A percentile compares a stretch with the other conserved stretches of the same genome.
Evolutionary conservation across 768 basidiomycete genomes (phyloP).

Genomic region (Mycena epipterygia): DNA sequence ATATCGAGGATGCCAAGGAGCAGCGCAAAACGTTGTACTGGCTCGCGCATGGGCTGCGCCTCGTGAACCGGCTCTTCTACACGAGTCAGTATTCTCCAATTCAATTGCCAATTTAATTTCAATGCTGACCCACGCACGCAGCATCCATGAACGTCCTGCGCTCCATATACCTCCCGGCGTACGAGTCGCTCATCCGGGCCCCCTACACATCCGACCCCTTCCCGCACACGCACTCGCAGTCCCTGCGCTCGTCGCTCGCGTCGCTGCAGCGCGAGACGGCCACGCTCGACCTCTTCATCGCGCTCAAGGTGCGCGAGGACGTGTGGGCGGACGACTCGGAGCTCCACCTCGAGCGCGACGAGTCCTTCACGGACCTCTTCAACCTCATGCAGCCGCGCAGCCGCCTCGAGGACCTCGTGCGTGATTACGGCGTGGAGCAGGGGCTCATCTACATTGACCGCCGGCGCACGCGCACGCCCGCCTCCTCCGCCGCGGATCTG

Average conservation of each 20-base stretch:
- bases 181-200: conserved; percentile 71
- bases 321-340: conserved; percentile 80
- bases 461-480: conserved; percentile 24
- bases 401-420: conserved; percentile 80
- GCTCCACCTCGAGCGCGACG: conserved; percentile 80
- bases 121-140: conserved; percentile 37
- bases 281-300: conserved; percentile 84
- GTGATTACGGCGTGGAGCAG: conserved; percentile 54
- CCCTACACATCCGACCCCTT: conserved; percentile 88
- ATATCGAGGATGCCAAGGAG: conserved; percentile 57
- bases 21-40: conserved; percentile 81
- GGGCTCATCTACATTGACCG: conserved; percentile 53
- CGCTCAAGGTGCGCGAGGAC: conserved; percentile 85
- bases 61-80: conserved; percentile 77
- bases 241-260: conserved; percentile 39
- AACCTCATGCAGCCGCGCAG: conserved; percentile 81
- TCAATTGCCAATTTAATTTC: too few species aligned
- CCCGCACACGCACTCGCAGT: conserved; percentile 54
- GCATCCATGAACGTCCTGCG: conserved; percentile 89
- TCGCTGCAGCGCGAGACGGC: conserved; percentile 79
- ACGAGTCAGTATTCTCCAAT: conserved; percentile 58
- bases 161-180: conserved; percentile 78
- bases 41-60: conserved; percentile 72
- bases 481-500: conserved; percentile 14
- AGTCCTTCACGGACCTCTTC: conserved; percentile 84